These are phyloP conservation scores for Meyerozyma guilliermondii DNA, from an alignment of 1,139 yeast species.

Conservation along the genomic window DNA sequence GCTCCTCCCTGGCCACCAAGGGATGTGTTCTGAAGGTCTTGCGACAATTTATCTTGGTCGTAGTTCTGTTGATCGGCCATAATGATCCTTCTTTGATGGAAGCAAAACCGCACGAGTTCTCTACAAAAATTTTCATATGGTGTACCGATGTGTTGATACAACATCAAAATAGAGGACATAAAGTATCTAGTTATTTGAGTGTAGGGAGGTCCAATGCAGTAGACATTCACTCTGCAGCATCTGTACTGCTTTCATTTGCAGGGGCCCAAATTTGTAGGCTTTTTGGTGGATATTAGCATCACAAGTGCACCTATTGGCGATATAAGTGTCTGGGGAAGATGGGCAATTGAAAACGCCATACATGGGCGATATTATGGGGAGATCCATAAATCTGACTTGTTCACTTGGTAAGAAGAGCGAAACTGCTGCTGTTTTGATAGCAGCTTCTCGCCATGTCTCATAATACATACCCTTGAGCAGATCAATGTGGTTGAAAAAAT, in stretches of 20 bases:
- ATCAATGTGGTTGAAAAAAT: slow-evolving; percentile 12
- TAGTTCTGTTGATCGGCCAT: slow-evolving; percentile 43
- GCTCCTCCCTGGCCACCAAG: slow-evolving; percentile 19
- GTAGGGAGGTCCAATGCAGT: neutral
- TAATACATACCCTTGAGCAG: slow-evolving; percentile 10
- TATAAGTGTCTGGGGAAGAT: slow-evolving; percentile 9
- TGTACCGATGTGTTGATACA: neutral
- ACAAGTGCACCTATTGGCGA: slow-evolving; percentile 3
- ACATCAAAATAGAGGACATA: neutral
- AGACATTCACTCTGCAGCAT: neutral
- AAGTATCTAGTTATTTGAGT: neutral
- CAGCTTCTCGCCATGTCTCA: slow-evolving; percentile 16
- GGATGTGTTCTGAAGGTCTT: slow-evolving; percentile 49
- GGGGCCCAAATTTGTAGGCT: neutral
- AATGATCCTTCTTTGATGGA: slow-evolving; percentile 3
- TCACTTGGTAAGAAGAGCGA: slow-evolving; percentile 10
- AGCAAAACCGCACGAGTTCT: neutral
- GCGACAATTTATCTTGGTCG: slow-evolving; percentile 49
- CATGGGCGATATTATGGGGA: slow-evolving; percentile 9
- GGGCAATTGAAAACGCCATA: slow-evolving; percentile 15
- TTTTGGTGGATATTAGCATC: neutral
- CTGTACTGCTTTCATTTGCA: neutral
- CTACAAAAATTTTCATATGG: slow-evolving; percentile 1
- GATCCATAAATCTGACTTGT: slow-evolving; percentile 13
- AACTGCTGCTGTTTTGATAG: slow-evolving; percentile 13